Conservation (phyloP, 192 early-diverging fungal species). For the Bifiguratus adelaidae region DNA sequence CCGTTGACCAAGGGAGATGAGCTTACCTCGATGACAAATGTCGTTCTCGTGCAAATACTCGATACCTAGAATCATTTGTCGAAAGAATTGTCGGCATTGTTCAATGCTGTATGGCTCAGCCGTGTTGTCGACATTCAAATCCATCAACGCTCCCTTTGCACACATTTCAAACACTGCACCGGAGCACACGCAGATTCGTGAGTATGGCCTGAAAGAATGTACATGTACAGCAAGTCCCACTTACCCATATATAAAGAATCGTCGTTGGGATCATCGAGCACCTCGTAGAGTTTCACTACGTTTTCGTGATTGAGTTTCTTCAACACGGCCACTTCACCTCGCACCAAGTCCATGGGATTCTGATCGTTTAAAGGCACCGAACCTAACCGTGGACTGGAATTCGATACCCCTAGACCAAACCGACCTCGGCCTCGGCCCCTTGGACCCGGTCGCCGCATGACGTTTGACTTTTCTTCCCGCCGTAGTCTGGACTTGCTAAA, state of each 20-base stretch:
- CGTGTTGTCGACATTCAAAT: slow-evolving; percentile 40
- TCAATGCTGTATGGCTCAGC: slow-evolving; percentile 42
- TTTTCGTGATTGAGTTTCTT: slow-evolving; percentile 90
- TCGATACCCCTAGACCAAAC: slow-evolving; percentile 36
- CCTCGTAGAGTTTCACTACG: slow-evolving; percentile 83
- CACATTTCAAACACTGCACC: slow-evolving; percentile 80
- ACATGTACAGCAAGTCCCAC: too few species aligned
- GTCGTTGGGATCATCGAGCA: slow-evolving; percentile 80
- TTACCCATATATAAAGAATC: slow-evolving; percentile 69
- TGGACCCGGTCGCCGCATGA: slow-evolving; percentile 27
- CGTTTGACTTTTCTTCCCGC: slow-evolving; percentile 49
- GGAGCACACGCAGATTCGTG: not conserved
- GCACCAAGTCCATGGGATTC: slow-evolving; percentile 80
- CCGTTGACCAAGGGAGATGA: not conserved
- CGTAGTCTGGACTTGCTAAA: slow-evolving; percentile 81
- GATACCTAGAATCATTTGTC: slow-evolving; percentile 82
- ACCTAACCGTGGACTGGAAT: slow-evolving; percentile 21
- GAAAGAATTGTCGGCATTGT: slow-evolving; percentile 62
- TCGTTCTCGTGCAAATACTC: slow-evolving; percentile 94
- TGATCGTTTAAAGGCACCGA: not conserved
- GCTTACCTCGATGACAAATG: slow-evolving; percentile 75
- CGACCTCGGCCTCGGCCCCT: slow-evolving; percentile 42
- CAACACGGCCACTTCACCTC: slow-evolving; percentile 83
- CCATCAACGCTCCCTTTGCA: slow-evolving; percentile 74
- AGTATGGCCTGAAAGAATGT: not conserved